Percentiles rank a stretch among this genome's conserved stretches.
These are phyloP conservation scores for Pinus tabuliformis DNA, from an alignment of 75 land plant genomes.

Conservation along the genomic window DNA sequence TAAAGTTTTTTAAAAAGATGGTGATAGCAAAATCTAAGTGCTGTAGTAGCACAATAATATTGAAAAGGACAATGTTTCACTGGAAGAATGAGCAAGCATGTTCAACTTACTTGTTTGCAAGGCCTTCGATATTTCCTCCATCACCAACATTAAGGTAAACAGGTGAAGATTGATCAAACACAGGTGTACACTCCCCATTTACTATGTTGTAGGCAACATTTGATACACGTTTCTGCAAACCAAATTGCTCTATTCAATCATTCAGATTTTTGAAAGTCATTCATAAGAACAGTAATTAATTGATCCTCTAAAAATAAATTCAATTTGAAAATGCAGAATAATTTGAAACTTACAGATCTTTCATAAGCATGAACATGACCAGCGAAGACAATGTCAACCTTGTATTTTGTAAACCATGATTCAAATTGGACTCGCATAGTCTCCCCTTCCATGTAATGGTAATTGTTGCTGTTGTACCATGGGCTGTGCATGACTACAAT, in stretches of 20 bases:
- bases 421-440: slow-evolving; percentile 76
- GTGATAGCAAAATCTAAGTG: no score
- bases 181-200: slow-evolving; percentile 57
- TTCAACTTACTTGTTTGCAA: slow-evolving; percentile 56
- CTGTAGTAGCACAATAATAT: no score
- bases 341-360: slow-evolving; percentile 53
- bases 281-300: no score
- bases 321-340: not conserved
- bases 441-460: slow-evolving; percentile 92
- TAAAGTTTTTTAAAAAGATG: no score
- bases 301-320: no score
- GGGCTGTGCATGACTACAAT: slow-evolving; percentile 80
- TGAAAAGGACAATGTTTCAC: no score
- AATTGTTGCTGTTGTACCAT: slow-evolving; percentile 79
- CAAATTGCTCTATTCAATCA: not conserved
- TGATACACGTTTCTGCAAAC: slow-evolving; percentile 60
- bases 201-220: slow-evolving; percentile 63
- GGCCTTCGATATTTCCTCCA: slow-evolving; percentile 84
- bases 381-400: slow-evolving; percentile 79
- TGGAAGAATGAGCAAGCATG: no score
- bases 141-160: slow-evolving; percentile 81
- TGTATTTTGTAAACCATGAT: slow-evolving; percentile 61
- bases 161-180: slow-evolving; percentile 38
- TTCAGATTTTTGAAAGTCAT: no score
- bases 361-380: slow-evolving; percentile 98